Evolutionary conservation across 805 yeast species (phyloP).

Genomic region (Komagataella pseudopastoris): DNA sequence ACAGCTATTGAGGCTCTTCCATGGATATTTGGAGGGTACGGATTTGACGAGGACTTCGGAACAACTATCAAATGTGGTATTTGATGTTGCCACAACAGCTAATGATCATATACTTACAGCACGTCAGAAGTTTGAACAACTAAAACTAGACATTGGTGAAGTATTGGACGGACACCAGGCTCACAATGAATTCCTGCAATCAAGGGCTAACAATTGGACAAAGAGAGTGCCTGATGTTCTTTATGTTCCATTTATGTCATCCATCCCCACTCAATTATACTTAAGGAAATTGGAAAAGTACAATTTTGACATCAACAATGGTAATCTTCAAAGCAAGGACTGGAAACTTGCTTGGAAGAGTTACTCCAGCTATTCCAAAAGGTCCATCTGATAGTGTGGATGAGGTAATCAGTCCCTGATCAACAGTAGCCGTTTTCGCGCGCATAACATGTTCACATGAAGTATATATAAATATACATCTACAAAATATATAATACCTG

Average conservation of each 20-base stretch:
- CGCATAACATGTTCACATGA: not conserved
- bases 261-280: constrained; percentile 52
- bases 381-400: constrained; percentile 17
- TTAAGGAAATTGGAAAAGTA: constrained; percentile 42
- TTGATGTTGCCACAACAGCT: constrained; percentile 59
- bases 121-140: constrained; percentile 31
- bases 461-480: not conserved
- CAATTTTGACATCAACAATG: constrained; percentile 48
- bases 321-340: constrained; percentile 32
- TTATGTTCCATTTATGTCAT: constrained; percentile 53
- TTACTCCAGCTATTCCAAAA: constrained; percentile 30
- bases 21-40: constrained; percentile 25
- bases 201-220: constrained; percentile 22
- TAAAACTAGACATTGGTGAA: constrained; percentile 22
- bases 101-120: constrained; percentile 73
- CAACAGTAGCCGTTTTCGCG: not conserved
- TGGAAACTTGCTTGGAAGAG: constrained; percentile 57
- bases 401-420: constrained; percentile 3
- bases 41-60: constrained; percentile 14
- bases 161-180: constrained; percentile 12
- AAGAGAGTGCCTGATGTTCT: constrained; percentile 45
- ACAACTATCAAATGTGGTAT: constrained; percentile 42
- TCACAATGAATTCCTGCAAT: constrained; percentile 10
- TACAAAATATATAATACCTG: not conserved
- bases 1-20: constrained; percentile 31